Percentiles rank a stretch among this genome's conserved stretches.
Evolutionary conservation across 2,329 filamentous ascomycete species (phyloP).

Genomic region (Paraconiothyrium sp.): DNA sequence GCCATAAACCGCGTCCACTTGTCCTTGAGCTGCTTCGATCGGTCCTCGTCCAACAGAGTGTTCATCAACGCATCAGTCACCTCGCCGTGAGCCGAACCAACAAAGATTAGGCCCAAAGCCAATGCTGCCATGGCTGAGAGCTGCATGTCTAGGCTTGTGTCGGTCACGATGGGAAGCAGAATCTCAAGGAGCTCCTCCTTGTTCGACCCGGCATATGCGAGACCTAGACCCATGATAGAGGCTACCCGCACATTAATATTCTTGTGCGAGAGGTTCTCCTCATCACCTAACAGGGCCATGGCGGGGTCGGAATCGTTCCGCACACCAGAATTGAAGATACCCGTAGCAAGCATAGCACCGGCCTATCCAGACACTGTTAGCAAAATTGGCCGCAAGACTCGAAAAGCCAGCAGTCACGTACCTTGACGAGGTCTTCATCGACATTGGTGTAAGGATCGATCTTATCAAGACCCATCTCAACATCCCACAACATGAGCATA

Average conservation of each 20-base stretch:
- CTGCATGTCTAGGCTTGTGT: slow-evolving; percentile 89
- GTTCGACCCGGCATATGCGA: slow-evolving; percentile 94
- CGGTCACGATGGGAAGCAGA: slow-evolving; percentile 85
- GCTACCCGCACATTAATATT: slow-evolving; percentile 81
- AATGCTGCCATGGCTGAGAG: slow-evolving; percentile 95
- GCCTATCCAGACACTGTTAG: slow-evolving; percentile 1
- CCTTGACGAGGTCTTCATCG: slow-evolving; percentile 83
- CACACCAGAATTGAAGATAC: slow-evolving; percentile 95
- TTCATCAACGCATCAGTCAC: slow-evolving; percentile 92
- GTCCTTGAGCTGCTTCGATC: slow-evolving; percentile 89
- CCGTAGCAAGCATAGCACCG: slow-evolving; percentile 89
- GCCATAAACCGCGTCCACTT: slow-evolving; percentile 99
- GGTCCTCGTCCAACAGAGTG: slow-evolving; percentile 92
- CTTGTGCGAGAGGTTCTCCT: slow-evolving; percentile 80
- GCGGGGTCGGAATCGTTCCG: slow-evolving; percentile 89
- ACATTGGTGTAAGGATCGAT: slow-evolving; percentile 95
- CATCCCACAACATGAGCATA: slow-evolving; percentile 91
- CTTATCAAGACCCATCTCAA: slow-evolving; percentile 89
- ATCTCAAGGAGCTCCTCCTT: slow-evolving; percentile 87
- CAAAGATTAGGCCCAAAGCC: slow-evolving; percentile 87
- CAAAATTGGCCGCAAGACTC: neutral
- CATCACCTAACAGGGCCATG: slow-evolving; percentile 82
- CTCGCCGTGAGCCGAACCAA: slow-evolving; percentile 90
- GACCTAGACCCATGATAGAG: slow-evolving; percentile 93
- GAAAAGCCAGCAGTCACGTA: slow-evolving; percentile 47